These are phyloP conservation scores for Hanseniaspora thailandica DNA, from an alignment of 805 yeast genomes.

Conservation along the genomic window DNA sequence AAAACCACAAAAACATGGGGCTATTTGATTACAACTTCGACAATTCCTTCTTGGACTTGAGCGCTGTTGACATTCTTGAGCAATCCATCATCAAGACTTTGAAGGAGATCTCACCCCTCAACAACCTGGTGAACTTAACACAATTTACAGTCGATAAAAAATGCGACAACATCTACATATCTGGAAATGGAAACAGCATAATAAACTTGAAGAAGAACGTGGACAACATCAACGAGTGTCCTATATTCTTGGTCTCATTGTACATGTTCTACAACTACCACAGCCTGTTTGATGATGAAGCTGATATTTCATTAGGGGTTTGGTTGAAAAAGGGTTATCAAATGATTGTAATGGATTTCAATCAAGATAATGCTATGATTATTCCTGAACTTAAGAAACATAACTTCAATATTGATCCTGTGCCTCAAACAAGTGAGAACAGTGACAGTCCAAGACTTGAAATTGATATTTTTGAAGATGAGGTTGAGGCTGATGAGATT, in stretches of 20 bases:
- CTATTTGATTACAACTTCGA: conserved; percentile 1
- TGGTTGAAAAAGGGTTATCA: background rate
- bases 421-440: too few species aligned
- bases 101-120: background rate
- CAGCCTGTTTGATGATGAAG: conserved; percentile 8
- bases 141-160: background rate
- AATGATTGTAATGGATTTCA: background rate
- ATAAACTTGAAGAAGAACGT: background rate
- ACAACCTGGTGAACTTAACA: background rate
- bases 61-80: background rate
- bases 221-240: conserved; percentile 3
- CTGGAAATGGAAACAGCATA: background rate
- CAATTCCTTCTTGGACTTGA: background rate
- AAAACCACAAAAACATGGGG: background rate
- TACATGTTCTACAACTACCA: conserved; percentile 10
- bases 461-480: conserved; percentile 4
- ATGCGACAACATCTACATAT: background rate
- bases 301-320: background rate
- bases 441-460: background rate
- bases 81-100: background rate
- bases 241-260: conserved; percentile 4
- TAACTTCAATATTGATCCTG: background rate
- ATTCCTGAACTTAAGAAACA: background rate
- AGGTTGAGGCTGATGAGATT: conserved; percentile 8
- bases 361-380: background rate